Base-by-base conservation (phyloP, 495 filamentous ascomycete species). In the Xylaria bambusicola region DNA sequence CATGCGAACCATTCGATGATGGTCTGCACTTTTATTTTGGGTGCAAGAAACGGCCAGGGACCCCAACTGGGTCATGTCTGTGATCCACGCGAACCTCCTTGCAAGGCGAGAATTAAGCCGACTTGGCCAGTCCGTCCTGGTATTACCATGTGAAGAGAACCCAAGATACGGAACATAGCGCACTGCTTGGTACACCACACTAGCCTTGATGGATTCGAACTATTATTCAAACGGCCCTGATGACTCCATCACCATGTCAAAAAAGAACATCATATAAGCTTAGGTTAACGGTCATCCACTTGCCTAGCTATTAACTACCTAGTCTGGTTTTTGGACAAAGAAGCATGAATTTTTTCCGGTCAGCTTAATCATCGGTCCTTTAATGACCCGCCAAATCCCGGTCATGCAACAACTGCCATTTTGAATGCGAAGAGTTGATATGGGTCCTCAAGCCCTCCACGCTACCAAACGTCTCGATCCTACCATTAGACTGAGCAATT, bases 371-470 rank as follows among this genome's bases (percentile, higher is more conserved):
- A 15, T 38, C 6, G 12, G 48, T 21, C 21, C 20, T 10, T 58
- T 48, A 40, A 31, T 20, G 52, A 23, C 62, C 60, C n/a, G 63
- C 27, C 71, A 76, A 66, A 38, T 76, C 73, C 56, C 63, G 66
- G 44, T 76, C 73, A 29, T 76, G 72, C 33, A 75, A 66, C 52
- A 76, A 57, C 63, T 76, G 71, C 73, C 73, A 76, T 60, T 76
- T 76, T 35, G 65, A 68, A 53, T 76, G 72, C 5, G 62, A 63
- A 27, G 52, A 56, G 33, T 75, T 70, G 49, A 76, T 71, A 36
- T 76, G 72, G 17, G 62, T 57, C 23, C 60, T 65, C 41, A 75
- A 62, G 21, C 59, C 52, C 35, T 65, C 67, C 24, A 68, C 65
- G 15, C 52, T 70, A 18, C 58, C 61, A 40, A 70, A 76, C 2